Base-by-base conservation (phyloP, 768 basidiomycete genomes). In the Arthromyces matolae region DNA sequence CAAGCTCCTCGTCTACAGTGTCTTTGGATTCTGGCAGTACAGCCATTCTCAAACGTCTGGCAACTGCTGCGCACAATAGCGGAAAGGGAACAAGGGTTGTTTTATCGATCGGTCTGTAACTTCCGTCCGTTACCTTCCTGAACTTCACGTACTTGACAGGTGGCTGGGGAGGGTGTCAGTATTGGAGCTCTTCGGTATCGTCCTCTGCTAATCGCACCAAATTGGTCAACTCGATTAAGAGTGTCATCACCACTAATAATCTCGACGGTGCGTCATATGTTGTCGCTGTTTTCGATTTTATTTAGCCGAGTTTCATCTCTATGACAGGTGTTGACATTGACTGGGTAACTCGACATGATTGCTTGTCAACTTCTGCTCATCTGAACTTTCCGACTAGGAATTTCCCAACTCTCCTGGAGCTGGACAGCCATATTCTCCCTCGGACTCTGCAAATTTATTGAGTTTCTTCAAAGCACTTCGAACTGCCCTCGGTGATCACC, bases 141-240 rank as follows among this genome's bases (percentile, higher is more conserved):
- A 38, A 6, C 19, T 24, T 14, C 7, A 31, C 8, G 29, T 56
- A 64, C 61, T 13, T 56, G 4, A 66, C 69, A 77, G 77, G 78
- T 56, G 86, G 86, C 2, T 89, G 86, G 88, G 79, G 77, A n/a
- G 87, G 86, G 35, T 74, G 76, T 51, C 61, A 71, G 35, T 84
- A 75, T 62, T 90, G 81, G 62, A 86, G 83, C 29, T 70, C 79
- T 46, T 76, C 83, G 2, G 71, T 77, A 44, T 72, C 76, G n/a
- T 72, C 66, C 22, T 61, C 73, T 1, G 56, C 63, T 2, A 77
- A 77, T 55, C 71, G 84, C n/a, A 61, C 69, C 27, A 79, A 71
- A 3, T 84, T 90, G 54, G 75, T 76, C 33, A 68, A 70, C 32
- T 76, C 82, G 8, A 76, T 86, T 53, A 65, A 73, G 24, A 67